Evolutionary conservation across 1,284 basidiomycete genomes (phyloP).

Genomic region (Sanghuangporus weigelae): DNA sequence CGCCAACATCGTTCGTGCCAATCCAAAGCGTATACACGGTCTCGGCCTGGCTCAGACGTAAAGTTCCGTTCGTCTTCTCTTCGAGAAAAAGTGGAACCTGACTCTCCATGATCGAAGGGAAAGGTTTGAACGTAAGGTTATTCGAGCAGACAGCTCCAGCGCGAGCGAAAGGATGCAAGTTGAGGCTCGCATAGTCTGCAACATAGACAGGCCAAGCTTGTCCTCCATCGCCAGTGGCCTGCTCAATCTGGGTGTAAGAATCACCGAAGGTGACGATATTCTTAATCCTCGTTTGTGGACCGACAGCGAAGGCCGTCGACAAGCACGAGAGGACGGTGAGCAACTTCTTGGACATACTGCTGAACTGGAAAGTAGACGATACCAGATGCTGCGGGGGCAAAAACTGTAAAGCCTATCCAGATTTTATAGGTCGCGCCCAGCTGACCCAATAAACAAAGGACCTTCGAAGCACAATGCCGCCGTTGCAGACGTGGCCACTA

Average conservation of each 20-base stretch:
- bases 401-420: neutral
- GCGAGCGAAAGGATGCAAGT: constrained; percentile 37
- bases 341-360: neutral
- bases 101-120: constrained; percentile 34
- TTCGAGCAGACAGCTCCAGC: constrained; percentile 43
- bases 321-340: neutral
- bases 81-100: constrained; percentile 35
- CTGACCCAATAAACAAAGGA: neutral
- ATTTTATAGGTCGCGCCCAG: neutral
- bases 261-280: constrained; percentile 44
- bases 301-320: neutral
- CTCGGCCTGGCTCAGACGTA: constrained; percentile 27
- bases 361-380: neutral
- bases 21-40: constrained; percentile 47
- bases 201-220: constrained; percentile 41
- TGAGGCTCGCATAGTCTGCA: constrained; percentile 33
- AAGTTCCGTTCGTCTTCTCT: constrained; percentile 25
- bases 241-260: constrained; percentile 39
- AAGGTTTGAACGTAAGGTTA: constrained; percentile 33
- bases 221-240: constrained; percentile 30
- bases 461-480: neutral
- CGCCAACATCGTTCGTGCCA: constrained; percentile 44
- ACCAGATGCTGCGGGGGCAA: neutral
- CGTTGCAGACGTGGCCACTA: neutral
- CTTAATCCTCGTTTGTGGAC: constrained; percentile 27